Base-by-base conservation (phyloP, 164 flowering plant genomes). In the Pachysandra terminalis region DNA sequence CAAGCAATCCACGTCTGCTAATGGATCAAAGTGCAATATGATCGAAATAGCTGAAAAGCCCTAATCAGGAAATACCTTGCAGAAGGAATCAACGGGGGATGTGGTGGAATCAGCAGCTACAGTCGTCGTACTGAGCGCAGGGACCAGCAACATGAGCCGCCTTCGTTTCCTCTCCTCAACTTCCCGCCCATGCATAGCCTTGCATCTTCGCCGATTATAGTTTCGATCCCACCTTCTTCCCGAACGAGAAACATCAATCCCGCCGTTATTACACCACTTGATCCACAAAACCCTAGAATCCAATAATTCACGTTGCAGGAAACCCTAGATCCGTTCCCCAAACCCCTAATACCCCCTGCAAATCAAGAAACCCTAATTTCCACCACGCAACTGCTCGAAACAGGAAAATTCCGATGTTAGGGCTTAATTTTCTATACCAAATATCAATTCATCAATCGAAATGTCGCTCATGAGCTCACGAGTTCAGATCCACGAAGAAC, bases 71-170 rank as follows among this genome's bases (percentile, higher is more conserved):
- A n/a, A 65, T 77, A 88, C 89, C 87, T 84, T 81, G 75, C 37
- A 58, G 77, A 86, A 84, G 37, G 67, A 79, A 74, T 72, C 74
- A 63, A 64, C 16, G 35, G 69, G 51, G 48, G 21, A 22, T 14
- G 51, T 19, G 1, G 72, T 40, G 64, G 75, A 75, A 74, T 70
- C 80, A 66, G 64, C 74, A 59, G 73, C 75, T 71, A 80, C 82
- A 75, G 76, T 67, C 76, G 80, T 73, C 62, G 78, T 74, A 66
- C 72, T 71, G 70, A 74, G 79, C 23, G 81, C 37, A 35, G 82
- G 82, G 76, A 78, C 91, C 45, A 87, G 70, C 85, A 75, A 84
- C 95, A 89, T 89, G 86, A 85, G 91, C 88, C 74, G 83, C 65
- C 76, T 68, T 77, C 79, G 75, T 74, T 78, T 74, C 84, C 82